Evolutionary conservation across 1,139 yeast species (phyloP), one percentile per base, ranked within the genome.

Genomic region (Meyerozyma guilliermondii): DNA sequence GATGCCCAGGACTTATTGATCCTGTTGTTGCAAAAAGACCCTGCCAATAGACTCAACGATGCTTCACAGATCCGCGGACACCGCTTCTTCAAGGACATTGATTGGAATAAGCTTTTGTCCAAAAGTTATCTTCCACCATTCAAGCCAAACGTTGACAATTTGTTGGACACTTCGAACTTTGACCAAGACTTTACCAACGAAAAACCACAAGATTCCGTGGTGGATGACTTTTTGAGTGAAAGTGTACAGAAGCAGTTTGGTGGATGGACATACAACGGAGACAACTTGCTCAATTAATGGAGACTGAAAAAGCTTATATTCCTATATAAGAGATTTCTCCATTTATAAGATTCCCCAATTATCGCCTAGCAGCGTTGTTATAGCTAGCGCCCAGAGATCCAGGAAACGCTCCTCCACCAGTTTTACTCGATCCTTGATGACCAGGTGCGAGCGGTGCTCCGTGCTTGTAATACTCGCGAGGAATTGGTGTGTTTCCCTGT

Each of bases 181-280:
- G 97, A 91, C 60, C 80, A 81, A 47, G 98, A 89, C 59, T 92
- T 92, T 60, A 92, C 98, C 8, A 83, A 76, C 56, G 98, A 92
- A 56, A 82, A 85, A 54, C 98, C 98, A 5, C 86, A 89, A 53
- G 98, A 92, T 62, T 86, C 96, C 46, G 98, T 92, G 10, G 97
- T 91, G 22, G 96, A 91, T 60, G 96, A 89, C 58, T 87, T 78
- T 53, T 77, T 81, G 65, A 87, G 88, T 61, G 96, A 87, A 55
- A 81, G 91, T 52, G 96, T 92, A 18, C 98, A 92, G 63, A 83
- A 86, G 59, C 98, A 92, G 65, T 92, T 92, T 72, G 98, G 96
- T 40, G 98, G 98, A 4, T 92, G 98, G 98, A 91, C 97, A 1
- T 91, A 89, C 62, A 88, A 87, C 43, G 96, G 92, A 9, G 81